Conservation (phyloP, 495 filamentous ascomycete species). For the Hyphodiscus hymeniophilus region DNA sequence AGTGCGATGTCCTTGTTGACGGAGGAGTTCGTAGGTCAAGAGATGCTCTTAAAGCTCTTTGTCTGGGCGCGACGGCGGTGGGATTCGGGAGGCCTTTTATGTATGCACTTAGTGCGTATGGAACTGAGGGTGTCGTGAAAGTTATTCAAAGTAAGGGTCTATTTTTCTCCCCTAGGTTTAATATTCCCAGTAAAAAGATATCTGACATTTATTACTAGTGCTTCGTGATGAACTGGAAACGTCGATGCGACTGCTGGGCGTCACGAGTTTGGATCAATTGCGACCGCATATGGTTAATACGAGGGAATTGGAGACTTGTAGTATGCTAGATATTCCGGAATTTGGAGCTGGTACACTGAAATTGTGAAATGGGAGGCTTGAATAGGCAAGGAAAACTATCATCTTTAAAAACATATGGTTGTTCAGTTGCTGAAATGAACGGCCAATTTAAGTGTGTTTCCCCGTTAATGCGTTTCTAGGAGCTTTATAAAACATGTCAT, state of each 20-base stretch:
- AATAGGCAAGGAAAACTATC: no score
- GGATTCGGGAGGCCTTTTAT: constrained; percentile 54
- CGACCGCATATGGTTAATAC: not conserved
- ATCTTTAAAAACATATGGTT: no score
- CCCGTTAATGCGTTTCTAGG: no score
- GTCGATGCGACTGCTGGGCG: not conserved
- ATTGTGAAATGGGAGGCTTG: no score
- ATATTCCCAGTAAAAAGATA: no score
- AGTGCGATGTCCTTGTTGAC: constrained; percentile 57
- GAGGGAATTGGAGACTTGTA: not conserved
- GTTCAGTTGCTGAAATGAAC: no score
- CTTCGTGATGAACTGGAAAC: not conserved
- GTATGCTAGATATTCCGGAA: no score
- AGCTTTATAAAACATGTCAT: no score
- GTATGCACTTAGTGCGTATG: constrained; percentile 58
- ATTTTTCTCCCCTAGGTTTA: no score
- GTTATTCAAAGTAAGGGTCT: constrained; percentile 51
- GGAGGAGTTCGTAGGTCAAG: constrained; percentile 54
- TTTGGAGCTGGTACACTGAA: not conserved
- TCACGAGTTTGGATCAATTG: not conserved
- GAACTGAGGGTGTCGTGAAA: constrained; percentile 63
- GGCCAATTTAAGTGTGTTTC: no score
- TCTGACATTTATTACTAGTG: no score
- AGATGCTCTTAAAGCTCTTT: constrained; percentile 61
- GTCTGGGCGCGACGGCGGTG: constrained; percentile 53